Conservation (phyloP, 305 asterid genomes). For the Fraxinus albicans region DNA sequence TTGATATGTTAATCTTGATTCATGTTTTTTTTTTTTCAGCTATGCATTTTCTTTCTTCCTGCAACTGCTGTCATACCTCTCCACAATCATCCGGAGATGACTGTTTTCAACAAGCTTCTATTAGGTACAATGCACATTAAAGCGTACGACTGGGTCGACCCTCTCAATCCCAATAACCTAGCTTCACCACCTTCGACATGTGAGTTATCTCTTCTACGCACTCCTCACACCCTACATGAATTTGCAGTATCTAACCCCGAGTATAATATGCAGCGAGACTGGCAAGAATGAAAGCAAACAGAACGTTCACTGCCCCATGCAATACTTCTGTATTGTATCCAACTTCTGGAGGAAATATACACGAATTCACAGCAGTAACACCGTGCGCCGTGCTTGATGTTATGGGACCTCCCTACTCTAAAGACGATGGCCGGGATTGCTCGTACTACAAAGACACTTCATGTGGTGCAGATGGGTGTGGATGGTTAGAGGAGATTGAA, state of each 20-base stretch:
- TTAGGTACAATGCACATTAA: slow-evolving; percentile 85
- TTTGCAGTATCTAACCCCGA: not conserved
- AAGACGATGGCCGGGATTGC: slow-evolving; percentile 72
- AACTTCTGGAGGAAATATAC: slow-evolving; percentile 85
- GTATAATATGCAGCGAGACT: slow-evolving; percentile 38
- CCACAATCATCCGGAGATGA: slow-evolving; percentile 96
- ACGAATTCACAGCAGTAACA: slow-evolving; percentile 69
- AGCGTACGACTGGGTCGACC: slow-evolving; percentile 75
- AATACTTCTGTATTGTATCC: slow-evolving; percentile 69
- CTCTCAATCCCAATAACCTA: slow-evolving; percentile 12
- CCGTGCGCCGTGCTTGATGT: slow-evolving; percentile 86
- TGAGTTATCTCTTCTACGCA: slow-evolving; percentile 12
- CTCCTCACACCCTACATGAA: not conserved
- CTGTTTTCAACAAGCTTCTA: slow-evolving; percentile 90
- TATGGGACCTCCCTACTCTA: slow-evolving; percentile 75
- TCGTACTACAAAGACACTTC: slow-evolving; percentile 55
- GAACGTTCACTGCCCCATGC: slow-evolving; percentile 59
- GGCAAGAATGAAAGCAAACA: slow-evolving; percentile 58
- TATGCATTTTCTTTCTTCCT: slow-evolving; percentile 79
- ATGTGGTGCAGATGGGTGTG: slow-evolving; percentile 32
- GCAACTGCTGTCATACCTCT: slow-evolving; percentile 78
- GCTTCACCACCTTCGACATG: slow-evolving; percentile 28
- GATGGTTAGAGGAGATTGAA: slow-evolving; percentile 67
- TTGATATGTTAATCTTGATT: not conserved
- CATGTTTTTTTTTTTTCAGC: slow-evolving; percentile 34